phyloP scores from a whole-genome alignment of 306 rosid species.

The Vigna mungo region DNA sequence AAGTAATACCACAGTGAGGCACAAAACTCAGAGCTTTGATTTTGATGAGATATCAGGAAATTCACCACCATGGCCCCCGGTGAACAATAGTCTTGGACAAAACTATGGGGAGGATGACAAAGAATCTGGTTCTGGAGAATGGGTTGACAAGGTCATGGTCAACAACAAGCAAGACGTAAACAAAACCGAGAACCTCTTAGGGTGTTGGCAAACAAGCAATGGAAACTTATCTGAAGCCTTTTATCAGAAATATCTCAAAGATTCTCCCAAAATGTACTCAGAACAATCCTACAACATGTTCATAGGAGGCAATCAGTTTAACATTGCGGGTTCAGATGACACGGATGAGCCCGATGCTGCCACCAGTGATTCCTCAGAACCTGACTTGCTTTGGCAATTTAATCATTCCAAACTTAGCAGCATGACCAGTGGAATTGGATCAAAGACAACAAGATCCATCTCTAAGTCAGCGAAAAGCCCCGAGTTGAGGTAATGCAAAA shows the following conservation, averaged over 20 bases:
- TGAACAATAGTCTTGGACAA: slow-evolving; percentile 61
- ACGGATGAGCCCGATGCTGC: slow-evolving; percentile 87
- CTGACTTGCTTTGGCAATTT: slow-evolving; percentile 94
- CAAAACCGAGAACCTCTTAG: slow-evolving; percentile 67
- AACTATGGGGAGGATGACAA: slow-evolving; percentile 69
- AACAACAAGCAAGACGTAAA: slow-evolving; percentile 87
- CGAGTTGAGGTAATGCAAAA: slow-evolving; percentile 68
- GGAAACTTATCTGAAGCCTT: slow-evolving; percentile 69
- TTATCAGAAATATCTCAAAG: slow-evolving; percentile 88
- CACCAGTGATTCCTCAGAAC: slow-evolving; percentile 96
- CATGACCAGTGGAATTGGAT: slow-evolving; percentile 62
- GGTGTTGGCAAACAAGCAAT: slow-evolving; percentile 74
- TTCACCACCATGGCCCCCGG: slow-evolving; percentile 95
- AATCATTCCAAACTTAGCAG: slow-evolving; percentile 71
- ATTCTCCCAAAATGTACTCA: slow-evolving; percentile 71
- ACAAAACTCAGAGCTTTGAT: slow-evolving; percentile 76
- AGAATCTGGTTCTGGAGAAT: slow-evolving; percentile 75
- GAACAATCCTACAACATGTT: slow-evolving; percentile 78
- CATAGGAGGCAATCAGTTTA: slow-evolving; percentile 64
- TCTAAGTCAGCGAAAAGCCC: slow-evolving; percentile 68
- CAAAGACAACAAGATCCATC: slow-evolving; percentile 60
- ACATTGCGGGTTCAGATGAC: slow-evolving; percentile 68
- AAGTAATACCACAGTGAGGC: slow-evolving; percentile 53
- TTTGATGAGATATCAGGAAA: slow-evolving; percentile 82
- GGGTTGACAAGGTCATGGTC: slow-evolving; percentile 99